Evolutionary conservation across 1,284 basidiomycete genomes (phyloP), one percentile per base, ranked within the genome.

Genomic region (Sutorius eximius): DNA sequence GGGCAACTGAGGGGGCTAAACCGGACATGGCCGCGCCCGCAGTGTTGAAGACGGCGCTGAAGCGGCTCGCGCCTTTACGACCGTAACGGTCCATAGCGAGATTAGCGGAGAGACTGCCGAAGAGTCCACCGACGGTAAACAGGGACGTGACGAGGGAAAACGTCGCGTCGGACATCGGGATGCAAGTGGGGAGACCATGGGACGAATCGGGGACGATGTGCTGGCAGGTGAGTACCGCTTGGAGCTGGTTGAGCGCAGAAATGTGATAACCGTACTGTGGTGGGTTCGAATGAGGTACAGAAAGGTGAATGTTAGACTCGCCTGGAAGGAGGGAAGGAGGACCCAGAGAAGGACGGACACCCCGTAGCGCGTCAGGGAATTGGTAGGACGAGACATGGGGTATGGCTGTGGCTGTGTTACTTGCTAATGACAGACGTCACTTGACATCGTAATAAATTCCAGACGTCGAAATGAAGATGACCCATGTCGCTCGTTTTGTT

Each of bases 61-160:
- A 61, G 34, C 78, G 76, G 3, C 82, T 76, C 4, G 89, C 84
- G 13, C 82, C 83, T 52, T 79, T 85, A 24, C 89, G 79, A 11
- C 93, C 93, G 64, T 77, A 80, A 30, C 75, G 74, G 59, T 89
- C 83, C 75, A 91, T 90, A 47, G 89, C 67, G 33, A 82, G 69
- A 61, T 88, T 87, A n/a, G 89, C 86, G 16, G 77, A 71, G 18
- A 89, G 68, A 61, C 89, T 91, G 13, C 93, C 93, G 4, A 87
- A 53, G 13, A 97, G 80, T 36, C 95, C 95, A 8, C 95, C 95
- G n/a, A 92, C 69, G 1, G 93, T 95, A 71, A 94, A 95, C 32
- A 91, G 74, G 27, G 93, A 80, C 0, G 94, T 97, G 42, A 95
- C 81, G 33, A 87, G 69, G 16, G 89, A 89, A 74, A 95, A 96